Conservation (phyloP, 1,284 basidiomycete species). For the Leccinum pseudoinsigne region DNA sequence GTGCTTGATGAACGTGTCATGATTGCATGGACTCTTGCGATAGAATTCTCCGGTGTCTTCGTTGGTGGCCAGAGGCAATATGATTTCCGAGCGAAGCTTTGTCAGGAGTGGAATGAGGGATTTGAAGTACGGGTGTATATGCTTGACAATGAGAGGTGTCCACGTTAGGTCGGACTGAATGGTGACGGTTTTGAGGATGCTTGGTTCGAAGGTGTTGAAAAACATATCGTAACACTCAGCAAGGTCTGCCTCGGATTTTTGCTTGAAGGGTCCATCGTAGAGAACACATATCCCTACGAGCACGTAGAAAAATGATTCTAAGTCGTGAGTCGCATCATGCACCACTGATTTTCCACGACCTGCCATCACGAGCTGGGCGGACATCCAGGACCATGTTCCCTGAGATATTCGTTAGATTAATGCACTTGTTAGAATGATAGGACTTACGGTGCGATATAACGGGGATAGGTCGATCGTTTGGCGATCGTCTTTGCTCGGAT, state of each 20-base stretch:
- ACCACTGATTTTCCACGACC: not conserved
- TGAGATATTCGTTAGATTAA: not conserved
- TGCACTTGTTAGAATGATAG: not conserved
- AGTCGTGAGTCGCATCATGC: not conserved
- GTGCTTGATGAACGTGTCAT: not conserved
- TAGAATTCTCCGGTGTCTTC: not conserved
- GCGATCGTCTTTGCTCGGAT: not conserved
- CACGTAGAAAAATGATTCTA: not conserved
- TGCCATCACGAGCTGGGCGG: not conserved
- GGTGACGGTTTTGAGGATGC: not conserved
- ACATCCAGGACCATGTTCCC: not conserved
- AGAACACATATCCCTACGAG: not conserved
- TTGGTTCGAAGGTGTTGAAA: not conserved
- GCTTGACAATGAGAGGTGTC: not conserved
- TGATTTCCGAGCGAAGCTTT: not conserved
- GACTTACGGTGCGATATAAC: slow-evolving; percentile 3
- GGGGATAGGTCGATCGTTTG: slow-evolving; percentile 7
- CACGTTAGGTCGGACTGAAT: not conserved
- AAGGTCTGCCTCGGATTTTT: not conserved
- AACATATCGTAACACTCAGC: not conserved
- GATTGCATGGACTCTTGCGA: not conserved
- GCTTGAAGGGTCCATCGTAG: not conserved
- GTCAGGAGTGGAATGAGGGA: not conserved
- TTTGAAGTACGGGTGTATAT: not conserved
- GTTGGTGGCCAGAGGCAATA: not conserved